Evolutionary conservation across 305 asterid genomes (phyloP).

Genomic region (Fraxinus angustifolia): DNA sequence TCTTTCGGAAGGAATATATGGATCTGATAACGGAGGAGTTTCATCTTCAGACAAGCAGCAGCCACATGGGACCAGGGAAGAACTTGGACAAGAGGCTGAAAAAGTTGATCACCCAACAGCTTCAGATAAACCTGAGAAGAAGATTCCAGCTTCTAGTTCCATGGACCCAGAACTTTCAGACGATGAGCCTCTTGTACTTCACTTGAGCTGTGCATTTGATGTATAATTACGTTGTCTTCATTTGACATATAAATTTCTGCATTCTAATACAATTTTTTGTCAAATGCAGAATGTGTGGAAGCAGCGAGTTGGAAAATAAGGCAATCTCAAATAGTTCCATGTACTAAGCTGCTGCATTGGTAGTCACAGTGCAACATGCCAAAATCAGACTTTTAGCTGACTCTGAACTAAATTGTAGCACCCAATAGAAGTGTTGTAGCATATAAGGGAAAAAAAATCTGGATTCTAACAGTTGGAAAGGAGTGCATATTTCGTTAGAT

Average conservation of each 20-base stretch:
- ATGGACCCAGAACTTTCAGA: constrained; percentile 59
- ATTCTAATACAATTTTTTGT: constrained; percentile 22
- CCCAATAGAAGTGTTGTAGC: constrained; percentile 17
- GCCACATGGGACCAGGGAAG: constrained; percentile 39
- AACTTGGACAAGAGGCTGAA: constrained; percentile 38
- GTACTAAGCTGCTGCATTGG: constrained; percentile 18
- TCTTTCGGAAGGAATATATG: constrained; percentile 54
- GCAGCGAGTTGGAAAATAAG: constrained; percentile 62
- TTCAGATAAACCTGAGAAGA: constrained; percentile 28
- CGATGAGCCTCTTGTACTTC: constrained; percentile 80
- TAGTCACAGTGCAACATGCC: constrained; percentile 20
- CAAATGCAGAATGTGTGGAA: constrained; percentile 73
- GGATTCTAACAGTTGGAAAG: constrained; percentile 23
- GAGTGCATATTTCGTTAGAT: constrained; percentile 20
- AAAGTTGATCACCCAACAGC: constrained; percentile 33
- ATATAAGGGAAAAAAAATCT: constrained; percentile 1
- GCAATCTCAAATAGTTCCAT: constrained; percentile 18
- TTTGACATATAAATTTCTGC: not conserved
- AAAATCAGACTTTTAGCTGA: constrained; percentile 8
- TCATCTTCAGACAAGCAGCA: constrained; percentile 55
- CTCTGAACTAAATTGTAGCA: constrained; percentile 30
- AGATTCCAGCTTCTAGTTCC: constrained; percentile 32
- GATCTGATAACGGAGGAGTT: constrained; percentile 45
- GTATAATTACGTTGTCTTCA: not conserved
- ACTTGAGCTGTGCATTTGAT: constrained; percentile 8